These are phyloP conservation scores for Oehlia diaphana DNA, from an alignment of 192 early-diverging fungal species.

Conservation along the genomic window DNA sequence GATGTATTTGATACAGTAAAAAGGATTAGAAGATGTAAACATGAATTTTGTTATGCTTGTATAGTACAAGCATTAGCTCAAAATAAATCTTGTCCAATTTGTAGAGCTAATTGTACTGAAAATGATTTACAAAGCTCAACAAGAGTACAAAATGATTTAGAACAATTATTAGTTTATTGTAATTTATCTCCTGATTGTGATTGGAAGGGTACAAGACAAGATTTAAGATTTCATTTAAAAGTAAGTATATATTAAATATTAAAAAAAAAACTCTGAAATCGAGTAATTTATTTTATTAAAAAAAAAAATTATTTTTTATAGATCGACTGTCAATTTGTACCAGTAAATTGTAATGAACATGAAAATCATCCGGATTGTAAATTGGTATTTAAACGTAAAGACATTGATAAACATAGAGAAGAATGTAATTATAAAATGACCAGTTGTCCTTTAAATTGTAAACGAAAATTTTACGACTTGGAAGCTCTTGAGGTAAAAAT, in stretches of 20 bases:
- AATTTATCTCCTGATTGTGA: conserved; percentile 26
- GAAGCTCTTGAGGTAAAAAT: conserved; percentile 16
- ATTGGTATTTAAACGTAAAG: conserved; percentile 19
- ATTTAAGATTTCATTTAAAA: conserved; percentile 18
- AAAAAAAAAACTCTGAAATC: no score
- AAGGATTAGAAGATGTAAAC: conserved; percentile 21
- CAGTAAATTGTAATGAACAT: conserved; percentile 34
- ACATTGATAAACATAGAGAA: conserved; percentile 24
- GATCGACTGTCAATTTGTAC: conserved; percentile 21
- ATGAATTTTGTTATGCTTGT: conserved; percentile 33
- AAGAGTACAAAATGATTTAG: conserved; percentile 19
- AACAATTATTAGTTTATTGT: conserved; percentile 24
- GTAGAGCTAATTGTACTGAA: conserved; percentile 26
- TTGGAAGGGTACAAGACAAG: conserved; percentile 24
- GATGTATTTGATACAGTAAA: conserved; percentile 31
- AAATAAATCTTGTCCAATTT: conserved; percentile 28
- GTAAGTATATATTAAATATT: background rate
- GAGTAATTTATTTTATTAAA: no score
- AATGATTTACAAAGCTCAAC: conserved; percentile 11
- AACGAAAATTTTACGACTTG: conserved; percentile 21
- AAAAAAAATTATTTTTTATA: no score
- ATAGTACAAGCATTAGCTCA: conserved; percentile 21
- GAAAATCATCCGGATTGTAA: conserved; percentile 33
- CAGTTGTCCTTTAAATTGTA: conserved; percentile 19
- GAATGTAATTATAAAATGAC: conserved; percentile 29